Conservation (phyloP, 805 yeast species). For the Kluyveromyces starmeri region DNA sequence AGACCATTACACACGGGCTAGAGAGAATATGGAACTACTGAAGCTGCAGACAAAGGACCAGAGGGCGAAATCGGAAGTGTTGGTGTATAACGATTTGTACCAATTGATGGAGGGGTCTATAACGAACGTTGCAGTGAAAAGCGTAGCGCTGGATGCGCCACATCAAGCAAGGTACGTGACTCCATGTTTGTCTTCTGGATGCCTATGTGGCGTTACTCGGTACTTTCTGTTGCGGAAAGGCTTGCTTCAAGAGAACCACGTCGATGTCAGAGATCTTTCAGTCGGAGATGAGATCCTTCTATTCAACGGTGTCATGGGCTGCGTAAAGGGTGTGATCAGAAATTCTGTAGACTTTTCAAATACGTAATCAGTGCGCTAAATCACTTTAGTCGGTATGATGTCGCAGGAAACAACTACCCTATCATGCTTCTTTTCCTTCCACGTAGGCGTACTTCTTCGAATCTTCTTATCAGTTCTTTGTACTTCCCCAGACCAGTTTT, state of each 20-base stretch:
- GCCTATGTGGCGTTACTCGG: conserved; percentile 78
- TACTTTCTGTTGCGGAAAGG: conserved; percentile 49
- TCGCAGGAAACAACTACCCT: conserved; percentile 40
- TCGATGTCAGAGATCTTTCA: conserved; percentile 34
- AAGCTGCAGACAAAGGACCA: conserved; percentile 14
- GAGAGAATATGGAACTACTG: conserved; percentile 37
- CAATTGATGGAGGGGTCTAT: conserved; percentile 76
- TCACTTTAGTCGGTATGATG: background rate
- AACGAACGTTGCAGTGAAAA: conserved; percentile 61
- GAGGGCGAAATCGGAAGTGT: conserved; percentile 45
- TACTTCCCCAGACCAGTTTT: conserved; percentile 33
- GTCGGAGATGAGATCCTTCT: conserved; percentile 65
- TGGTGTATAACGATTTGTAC: conserved; percentile 51
- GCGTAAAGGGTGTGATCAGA: conserved; percentile 48
- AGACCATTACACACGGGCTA: conserved; percentile 50
- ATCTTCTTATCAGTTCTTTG: conserved; percentile 50
- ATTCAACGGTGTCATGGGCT: conserved; percentile 80
- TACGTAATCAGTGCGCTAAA: background rate
- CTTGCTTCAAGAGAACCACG: conserved; percentile 43
- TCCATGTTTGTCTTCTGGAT: conserved; percentile 70
- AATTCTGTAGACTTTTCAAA: conserved; percentile 7
- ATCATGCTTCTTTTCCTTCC: conserved; percentile 95
- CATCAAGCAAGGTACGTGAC: conserved; percentile 51
- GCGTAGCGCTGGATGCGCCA: conserved; percentile 26
- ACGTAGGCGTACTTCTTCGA: conserved; percentile 79